Evolutionary conservation across 2,329 filamentous ascomycete genomes (phyloP), one percentile per base, ranked within the genome.

Genomic region (Aspergillus carbonarius): DNA sequence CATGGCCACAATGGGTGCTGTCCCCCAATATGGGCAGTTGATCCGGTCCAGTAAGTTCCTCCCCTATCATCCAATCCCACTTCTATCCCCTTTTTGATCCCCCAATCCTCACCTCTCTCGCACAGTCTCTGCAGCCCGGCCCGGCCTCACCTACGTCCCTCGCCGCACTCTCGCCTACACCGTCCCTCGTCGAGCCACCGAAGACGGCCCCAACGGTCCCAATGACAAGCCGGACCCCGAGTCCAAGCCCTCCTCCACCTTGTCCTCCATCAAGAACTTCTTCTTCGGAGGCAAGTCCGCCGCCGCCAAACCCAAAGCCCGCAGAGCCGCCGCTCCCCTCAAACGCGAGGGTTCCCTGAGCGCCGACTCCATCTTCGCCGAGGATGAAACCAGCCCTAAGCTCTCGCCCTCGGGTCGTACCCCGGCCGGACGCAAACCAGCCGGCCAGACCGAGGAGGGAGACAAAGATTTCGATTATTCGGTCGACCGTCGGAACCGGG

Each of bases 401-500:
- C 60, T 68, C 37, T 66, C 57, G 52, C 60, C 65, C 20, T 68
- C 62, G 20, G 70, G 68, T 10, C 72, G 65, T 15, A 69, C 61
- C 23, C 71, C 68, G 32, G 64, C 66, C 27, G 65, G 61, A 32
- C 60, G 70, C 60, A 62, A 63, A 58, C 60, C 64, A 52, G 55
- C 58, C 46, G 52, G 59, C 27, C 60, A 60, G 44, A 6, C 59
- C 46, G 52, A 40, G 9, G 59, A 64, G 25, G 61, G 42, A 8
- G 59, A 55, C 10, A 51, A 60, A 44, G 60, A 65, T 20, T 51
- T 34, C 2, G 46, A 58, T 34, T 32, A 63, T 8, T 57, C 65
- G 5, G 62, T 78, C 25, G 69, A 71, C 39, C 49, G 71, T 23
- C 79, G 80, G 51, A 81, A 84, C 67, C 76, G 71, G 35, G 68